Evolutionary conservation across 1,284 basidiomycete genomes (phyloP), one percentile per base, ranked within the genome.

Genomic region (Violaceomyces palustris): DNA sequence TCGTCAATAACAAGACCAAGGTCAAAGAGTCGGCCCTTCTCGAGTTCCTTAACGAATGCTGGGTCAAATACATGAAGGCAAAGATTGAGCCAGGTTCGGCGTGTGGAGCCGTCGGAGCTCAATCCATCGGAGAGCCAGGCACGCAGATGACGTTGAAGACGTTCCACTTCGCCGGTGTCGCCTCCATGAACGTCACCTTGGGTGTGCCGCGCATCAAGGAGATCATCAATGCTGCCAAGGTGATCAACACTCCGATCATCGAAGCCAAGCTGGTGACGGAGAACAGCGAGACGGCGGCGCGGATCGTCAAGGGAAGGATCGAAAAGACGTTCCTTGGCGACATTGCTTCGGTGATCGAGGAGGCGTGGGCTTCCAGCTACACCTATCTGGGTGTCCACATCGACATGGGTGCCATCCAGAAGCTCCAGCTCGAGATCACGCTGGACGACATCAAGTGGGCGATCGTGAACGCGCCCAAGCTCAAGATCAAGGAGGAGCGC

Each of bases 61-160:
- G 88, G 82, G 83, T 83, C 22, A 89, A 75, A 54, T 73, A 72
- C 50, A 67, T 72, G 58, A 55, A 56, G 29, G 71, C 71, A 45
- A 70, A 70, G 51, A 61, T 73, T 35, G 67, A 72, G 52, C 64
- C 64, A 12, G 73, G 68, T 31, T 65, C 64, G 12, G 97, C 94
- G 5, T 94, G 98, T 15, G 94, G 94, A 39, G 94, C 94, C 14
- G 90, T 99, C 35, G 94, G 94, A 14, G 94, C 94, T 1, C 94
- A 99, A 74, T 98, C 94, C 6, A 98, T 99, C 58, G 94, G 94
- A 73, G 94, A 99, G 75, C 94, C 94, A 1, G 94, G 94, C 45
- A 99, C 94, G 3, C 94, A 99, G 73, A 98, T 99, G 94, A 98
- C 94, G 6, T 76, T 98, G 60, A 99, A 98, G 77, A 98, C 94